These are phyloP conservation scores for Melampsora americana DNA, from an alignment of 1,284 basidiomycete species.

Conservation along the genomic window DNA sequence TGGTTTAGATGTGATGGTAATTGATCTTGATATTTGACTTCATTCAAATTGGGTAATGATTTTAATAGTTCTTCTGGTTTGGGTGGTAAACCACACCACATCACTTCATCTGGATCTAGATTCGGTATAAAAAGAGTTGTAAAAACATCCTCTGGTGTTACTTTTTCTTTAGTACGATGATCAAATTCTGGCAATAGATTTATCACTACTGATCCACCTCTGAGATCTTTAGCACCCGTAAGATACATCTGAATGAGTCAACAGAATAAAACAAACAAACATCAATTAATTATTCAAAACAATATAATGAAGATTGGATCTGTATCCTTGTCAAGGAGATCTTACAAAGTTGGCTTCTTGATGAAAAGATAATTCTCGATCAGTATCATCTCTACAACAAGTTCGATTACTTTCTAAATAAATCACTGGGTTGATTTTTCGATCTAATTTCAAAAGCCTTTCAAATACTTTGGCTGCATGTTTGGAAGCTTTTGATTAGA, in stretches of 20 bases:
- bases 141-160: neutral
- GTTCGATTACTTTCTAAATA: slow-evolving; percentile 15
- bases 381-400: slow-evolving; percentile 27
- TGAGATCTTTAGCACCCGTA: slow-evolving; percentile 20
- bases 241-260: slow-evolving; percentile 14
- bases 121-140: slow-evolving; percentile 19
- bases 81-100: slow-evolving; percentile 27
- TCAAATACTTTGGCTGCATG: slow-evolving; percentile 34
- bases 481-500: neutral
- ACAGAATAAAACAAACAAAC: too few species aligned
- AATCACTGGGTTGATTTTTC: slow-evolving; percentile 2
- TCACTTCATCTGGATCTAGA: slow-evolving; percentile 23
- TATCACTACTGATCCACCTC: slow-evolving; percentile 15
- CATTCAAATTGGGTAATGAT: slow-evolving; percentile 2
- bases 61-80: neutral
- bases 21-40: slow-evolving; percentile 14
- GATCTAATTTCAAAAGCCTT: slow-evolving; percentile 8
- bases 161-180: neutral
- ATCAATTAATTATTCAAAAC: too few species aligned
- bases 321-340: too few species aligned
- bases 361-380: slow-evolving; percentile 33
- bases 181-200: neutral
- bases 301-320: too few species aligned
- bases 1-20: neutral
- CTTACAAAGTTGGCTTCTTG: slow-evolving; percentile 35